Percentiles rank a stretch among this genome's conserved stretches.
phyloP scores from a whole-genome alignment of 1,139 yeast genomes.

The Suhomyces coccinellae region DNA sequence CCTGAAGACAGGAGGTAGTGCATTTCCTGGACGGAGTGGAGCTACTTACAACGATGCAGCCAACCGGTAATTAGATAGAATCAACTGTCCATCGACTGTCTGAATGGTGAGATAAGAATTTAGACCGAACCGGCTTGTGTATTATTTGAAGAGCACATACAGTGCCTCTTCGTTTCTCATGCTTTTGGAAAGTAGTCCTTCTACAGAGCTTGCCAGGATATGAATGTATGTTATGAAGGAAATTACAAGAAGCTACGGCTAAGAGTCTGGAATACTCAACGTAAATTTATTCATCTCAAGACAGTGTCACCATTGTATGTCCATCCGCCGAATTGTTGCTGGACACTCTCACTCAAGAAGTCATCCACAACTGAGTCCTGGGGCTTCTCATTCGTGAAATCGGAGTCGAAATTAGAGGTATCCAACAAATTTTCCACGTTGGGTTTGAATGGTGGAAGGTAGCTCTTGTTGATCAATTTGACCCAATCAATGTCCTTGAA shows the following conservation, averaged over 20 bases:
- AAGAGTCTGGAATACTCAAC: too few relatives aligned
- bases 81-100: too few relatives aligned
- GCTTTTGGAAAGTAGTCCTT: too few relatives aligned
- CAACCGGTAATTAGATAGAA: constrained; percentile 19
- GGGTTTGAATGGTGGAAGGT: constrained; percentile 95
- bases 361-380: constrained; percentile 96
- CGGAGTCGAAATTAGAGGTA: constrained; percentile 90
- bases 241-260: too few relatives aligned
- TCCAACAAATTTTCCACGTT: constrained; percentile 84
- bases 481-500: constrained; percentile 92
- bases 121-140: too few relatives aligned
- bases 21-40: constrained; percentile 43
- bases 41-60: constrained; percentile 44
- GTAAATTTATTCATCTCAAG: constrained; percentile 7
- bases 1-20: constrained; percentile 28
- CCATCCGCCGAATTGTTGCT: constrained; percentile 98
- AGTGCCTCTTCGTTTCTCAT: too few relatives aligned
- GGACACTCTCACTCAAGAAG: constrained; percentile 84
- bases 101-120: too few relatives aligned
- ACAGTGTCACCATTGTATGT: constrained; percentile 74
- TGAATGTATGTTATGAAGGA: too few relatives aligned
- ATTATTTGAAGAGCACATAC: too few relatives aligned
- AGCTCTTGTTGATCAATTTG: constrained; percentile 79
- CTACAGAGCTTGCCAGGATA: too few relatives aligned
- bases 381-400: constrained; percentile 90